These are phyloP conservation scores for Plasmopara halstedii DNA, from an alignment of 352 stramenopile genomes.

Conservation along the genomic window DNA sequence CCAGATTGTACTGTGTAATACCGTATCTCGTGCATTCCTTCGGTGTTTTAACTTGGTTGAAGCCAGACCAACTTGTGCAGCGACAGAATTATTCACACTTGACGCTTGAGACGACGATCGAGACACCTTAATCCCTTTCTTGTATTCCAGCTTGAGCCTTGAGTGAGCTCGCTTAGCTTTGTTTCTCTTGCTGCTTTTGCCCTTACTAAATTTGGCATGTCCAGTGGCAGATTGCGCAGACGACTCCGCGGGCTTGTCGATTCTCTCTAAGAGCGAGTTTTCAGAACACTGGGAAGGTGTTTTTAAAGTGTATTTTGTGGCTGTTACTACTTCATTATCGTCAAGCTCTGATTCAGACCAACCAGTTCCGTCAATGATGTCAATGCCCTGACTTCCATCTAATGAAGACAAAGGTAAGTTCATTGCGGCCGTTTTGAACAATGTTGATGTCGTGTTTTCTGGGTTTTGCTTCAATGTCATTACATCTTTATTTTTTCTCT, in stretches of 20 bases:
- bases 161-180: constrained; percentile 6
- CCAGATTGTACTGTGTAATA: constrained; percentile 43
- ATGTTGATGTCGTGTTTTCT: constrained; percentile 2
- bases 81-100: background rate
- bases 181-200: constrained; percentile 9
- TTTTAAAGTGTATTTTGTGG: constrained; percentile 4
- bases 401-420: too few species aligned
- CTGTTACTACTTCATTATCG: constrained; percentile 5
- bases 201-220: constrained; percentile 3
- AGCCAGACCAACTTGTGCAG: constrained; percentile 9
- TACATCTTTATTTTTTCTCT: constrained; percentile 10
- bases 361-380: constrained; percentile 15
- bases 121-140: constrained; percentile 11
- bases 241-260: constrained; percentile 9
- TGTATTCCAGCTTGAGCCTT: constrained; percentile 8
- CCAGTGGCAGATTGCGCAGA: background rate
- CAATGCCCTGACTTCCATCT: constrained; percentile 3
- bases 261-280: constrained; percentile 8
- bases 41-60: constrained; percentile 23
- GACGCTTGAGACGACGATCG: constrained; percentile 15
- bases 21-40: constrained; percentile 28
- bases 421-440: too few species aligned
- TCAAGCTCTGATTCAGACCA: constrained; percentile 10
- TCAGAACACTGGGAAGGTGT: constrained; percentile 2
- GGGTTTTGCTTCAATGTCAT: background rate